Evolutionary conservation across 1,139 yeast genomes (phyloP), one percentile per base, ranked within the genome.

Genomic region (Hansenula sp.): DNA sequence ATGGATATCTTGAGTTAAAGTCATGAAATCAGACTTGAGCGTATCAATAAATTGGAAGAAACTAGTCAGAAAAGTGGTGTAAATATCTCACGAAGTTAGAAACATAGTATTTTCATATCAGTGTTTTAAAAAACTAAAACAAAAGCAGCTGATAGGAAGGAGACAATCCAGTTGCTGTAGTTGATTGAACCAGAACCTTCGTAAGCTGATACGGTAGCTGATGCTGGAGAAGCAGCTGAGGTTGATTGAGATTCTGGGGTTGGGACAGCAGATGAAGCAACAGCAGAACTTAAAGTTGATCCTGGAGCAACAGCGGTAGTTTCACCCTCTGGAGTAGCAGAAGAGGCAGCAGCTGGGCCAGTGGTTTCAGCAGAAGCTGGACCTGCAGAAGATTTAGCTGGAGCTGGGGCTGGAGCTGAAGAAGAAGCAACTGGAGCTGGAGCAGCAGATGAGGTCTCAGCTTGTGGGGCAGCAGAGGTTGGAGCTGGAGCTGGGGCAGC

Each of bases 1-100:
- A 30, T 31, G 9, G 42, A 18, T 6, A 41, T 41, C 17, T 36
- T 38, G 25, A 45, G 39, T 25, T 45, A 45, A 32, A 40, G 9
- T 21, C 25, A 21, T 9, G 25, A 21, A 21, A 21, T 21, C 25
- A 21, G 25, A 21, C 9, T 9, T 21, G 25, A 6, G 9, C 9
- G 25, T n/a, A 21, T 21, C 25, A 21, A 21, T 5, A 21, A 21
- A 21, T 21, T 6, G 9, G 9, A 9, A 21, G 25, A 21, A 21
- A 21, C 25, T 21, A 21, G 9, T 21, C n/a, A 12, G 15, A 30
- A 32, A 13, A 33, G n/a, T 32, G 3, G 18, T n/a, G 18, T 10
- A n/a, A 30, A 32, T 17, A 32, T 32, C 12, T 15, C 10, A 10
- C 34, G 25, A 11, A 8, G 21, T 16, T 19, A 33, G 3, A 18